phyloP scores from a whole-genome alignment of 148 eudicot genomes.

The Polygonum aviculare region DNA sequence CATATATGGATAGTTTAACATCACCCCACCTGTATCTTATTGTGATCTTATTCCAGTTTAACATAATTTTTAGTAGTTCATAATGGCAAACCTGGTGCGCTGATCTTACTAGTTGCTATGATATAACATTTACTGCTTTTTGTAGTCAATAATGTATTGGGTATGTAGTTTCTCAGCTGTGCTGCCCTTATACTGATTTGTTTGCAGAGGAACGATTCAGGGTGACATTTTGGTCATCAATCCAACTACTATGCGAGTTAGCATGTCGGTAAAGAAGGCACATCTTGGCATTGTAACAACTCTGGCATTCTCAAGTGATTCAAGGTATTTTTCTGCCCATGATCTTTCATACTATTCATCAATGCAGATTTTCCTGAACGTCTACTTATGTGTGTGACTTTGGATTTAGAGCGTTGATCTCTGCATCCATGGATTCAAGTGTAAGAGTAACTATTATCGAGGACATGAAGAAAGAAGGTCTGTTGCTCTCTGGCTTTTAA shows the following conservation, averaged over 20 bases:
- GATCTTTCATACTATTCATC: neutral
- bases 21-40: neutral
- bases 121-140: neutral
- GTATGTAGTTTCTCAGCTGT: neutral
- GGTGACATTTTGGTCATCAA: slow-evolving; percentile 58
- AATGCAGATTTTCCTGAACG: slow-evolving; percentile 3
- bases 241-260: slow-evolving; percentile 48
- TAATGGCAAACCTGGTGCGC: neutral
- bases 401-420: slow-evolving; percentile 59
- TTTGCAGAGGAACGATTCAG: slow-evolving; percentile 74
- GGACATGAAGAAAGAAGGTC: slow-evolving; percentile 54
- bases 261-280: slow-evolving; percentile 54
- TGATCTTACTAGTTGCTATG: neutral
- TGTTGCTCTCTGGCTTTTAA: neutral
- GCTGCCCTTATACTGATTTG: neutral
- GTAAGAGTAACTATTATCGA: slow-evolving; percentile 63
- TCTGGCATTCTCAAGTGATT: slow-evolving; percentile 72
- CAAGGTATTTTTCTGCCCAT: slow-evolving; percentile 33
- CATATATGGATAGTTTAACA: neutral
- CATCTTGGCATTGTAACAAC: slow-evolving; percentile 88
- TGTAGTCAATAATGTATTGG: neutral
- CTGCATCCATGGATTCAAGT: slow-evolving; percentile 85
- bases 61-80: neutral
- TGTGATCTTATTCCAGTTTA: neutral
- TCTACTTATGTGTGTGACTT: slow-evolving; percentile 11